These are phyloP conservation scores for Dovyalis caffra DNA, from an alignment of 345 rosid species.

Conservation along the genomic window DNA sequence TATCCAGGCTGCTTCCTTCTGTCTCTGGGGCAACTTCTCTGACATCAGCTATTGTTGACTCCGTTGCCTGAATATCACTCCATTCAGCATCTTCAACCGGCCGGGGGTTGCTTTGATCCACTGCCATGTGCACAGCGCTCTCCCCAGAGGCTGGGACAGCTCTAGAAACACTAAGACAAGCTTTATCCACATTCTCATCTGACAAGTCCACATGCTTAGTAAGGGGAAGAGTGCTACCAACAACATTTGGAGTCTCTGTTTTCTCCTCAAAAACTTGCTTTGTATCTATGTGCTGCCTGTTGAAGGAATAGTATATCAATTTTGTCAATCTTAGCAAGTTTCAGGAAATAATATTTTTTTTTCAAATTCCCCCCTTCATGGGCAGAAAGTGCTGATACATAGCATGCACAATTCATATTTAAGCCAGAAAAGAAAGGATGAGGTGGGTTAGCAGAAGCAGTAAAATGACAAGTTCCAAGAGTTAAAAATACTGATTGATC, in stretches of 20 bases:
- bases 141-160: conserved; percentile 46
- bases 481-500: neutral
- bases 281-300: conserved; percentile 76
- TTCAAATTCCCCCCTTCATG: neutral
- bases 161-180: conserved; percentile 74
- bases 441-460: conserved; percentile 1
- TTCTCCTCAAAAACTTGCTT: conserved; percentile 84
- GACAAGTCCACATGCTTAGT: conserved; percentile 68
- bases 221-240: conserved; percentile 39
- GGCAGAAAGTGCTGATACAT: neutral
- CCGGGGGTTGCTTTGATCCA: conserved; percentile 51
- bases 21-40: conserved; percentile 65
- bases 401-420: neutral
- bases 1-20: conserved; percentile 74
- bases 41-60: conserved; percentile 70
- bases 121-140: conserved; percentile 59
- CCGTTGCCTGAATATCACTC: conserved; percentile 94
- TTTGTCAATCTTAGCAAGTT: neutral
- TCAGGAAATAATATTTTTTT: neutral
- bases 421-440: neutral
- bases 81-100: conserved; percentile 64
- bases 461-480: neutral
- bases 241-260: conserved; percentile 44
- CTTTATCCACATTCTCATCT: conserved; percentile 82
- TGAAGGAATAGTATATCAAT: neutral